Percentiles rank a stretch among this genome's conserved stretches.
These are phyloP conservation scores for Thielaviopsis punctulata DNA, from an alignment of 2,329 filamentous ascomycete genomes.

Conservation along the genomic window DNA sequence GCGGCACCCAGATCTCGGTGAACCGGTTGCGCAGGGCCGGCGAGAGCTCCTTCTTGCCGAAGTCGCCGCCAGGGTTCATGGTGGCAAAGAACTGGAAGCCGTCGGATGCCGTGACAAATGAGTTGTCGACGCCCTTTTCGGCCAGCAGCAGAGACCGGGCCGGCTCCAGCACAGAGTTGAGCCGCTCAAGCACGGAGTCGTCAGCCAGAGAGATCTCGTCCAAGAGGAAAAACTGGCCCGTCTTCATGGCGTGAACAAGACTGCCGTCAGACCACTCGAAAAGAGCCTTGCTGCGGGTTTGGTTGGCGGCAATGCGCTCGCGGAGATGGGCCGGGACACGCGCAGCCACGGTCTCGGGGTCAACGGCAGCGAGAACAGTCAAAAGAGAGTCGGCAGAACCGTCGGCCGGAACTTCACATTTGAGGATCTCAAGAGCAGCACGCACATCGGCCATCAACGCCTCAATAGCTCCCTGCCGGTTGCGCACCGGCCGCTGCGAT, in stretches of 20 bases:
- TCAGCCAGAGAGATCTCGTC: constrained; percentile 97
- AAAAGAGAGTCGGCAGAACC: constrained; percentile 13
- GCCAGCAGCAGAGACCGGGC: constrained; percentile 73
- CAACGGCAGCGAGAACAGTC: constrained; percentile 28
- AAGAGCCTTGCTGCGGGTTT: constrained; percentile 57
- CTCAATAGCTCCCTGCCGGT: constrained; percentile 56
- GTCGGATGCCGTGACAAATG: constrained; percentile 54
- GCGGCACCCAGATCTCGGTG: constrained; percentile 95
- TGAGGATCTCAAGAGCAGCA: constrained; percentile 27
- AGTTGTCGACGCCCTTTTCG: constrained; percentile 78
- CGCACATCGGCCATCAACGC: constrained; percentile 45
- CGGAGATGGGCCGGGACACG: constrained; percentile 30
- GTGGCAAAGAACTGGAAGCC: constrained; percentile 95
- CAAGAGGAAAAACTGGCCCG: constrained; percentile 77
- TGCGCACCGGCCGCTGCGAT: constrained; percentile 79
- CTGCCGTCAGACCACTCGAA: constrained; percentile 97
- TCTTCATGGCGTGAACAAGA: constrained; percentile 83
- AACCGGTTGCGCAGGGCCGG: constrained; percentile 90
- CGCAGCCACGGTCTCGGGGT: constrained; percentile 23
- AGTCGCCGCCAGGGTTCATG: constrained; percentile 98
- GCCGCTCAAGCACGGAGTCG: constrained; percentile 84
- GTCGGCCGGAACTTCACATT: background rate
- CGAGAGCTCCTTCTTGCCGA: constrained; percentile 93
- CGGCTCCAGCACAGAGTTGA: constrained; percentile 92
- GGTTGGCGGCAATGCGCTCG: constrained; percentile 29